Percentiles rank a stretch among this genome's conserved stretches.
Evolutionary conservation across 768 basidiomycete species (phyloP).

Genomic region (Jaapia argillacea): DNA sequence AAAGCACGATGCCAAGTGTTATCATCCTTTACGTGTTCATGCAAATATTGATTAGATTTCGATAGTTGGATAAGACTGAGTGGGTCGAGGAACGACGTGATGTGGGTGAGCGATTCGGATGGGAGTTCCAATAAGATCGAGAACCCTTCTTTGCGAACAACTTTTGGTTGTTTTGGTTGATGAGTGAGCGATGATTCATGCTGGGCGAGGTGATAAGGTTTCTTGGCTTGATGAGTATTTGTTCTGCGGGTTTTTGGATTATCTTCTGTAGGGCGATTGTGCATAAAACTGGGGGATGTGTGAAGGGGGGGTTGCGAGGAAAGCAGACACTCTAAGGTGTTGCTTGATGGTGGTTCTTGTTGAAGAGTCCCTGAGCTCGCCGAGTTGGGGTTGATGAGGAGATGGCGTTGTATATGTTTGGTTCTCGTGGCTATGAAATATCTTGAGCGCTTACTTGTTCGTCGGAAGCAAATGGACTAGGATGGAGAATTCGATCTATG

Average conservation of each 20-base stretch:
- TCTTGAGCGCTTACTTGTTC: too few species aligned
- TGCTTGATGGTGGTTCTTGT: too few species aligned
- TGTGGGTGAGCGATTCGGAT: constrained; percentile 62
- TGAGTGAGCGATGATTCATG: constrained; percentile 37
- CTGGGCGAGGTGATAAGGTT: constrained; percentile 24
- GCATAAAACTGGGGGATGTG: constrained; percentile 53
- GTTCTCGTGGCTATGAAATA: too few species aligned
- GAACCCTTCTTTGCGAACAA: constrained; percentile 6
- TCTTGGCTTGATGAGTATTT: constrained; percentile 16
- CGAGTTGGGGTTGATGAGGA: too few species aligned
- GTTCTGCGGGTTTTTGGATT: constrained; percentile 24
- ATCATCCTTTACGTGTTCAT: constrained; percentile 64
- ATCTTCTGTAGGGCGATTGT: constrained; percentile 37
- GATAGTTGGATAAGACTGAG: constrained; percentile 48
- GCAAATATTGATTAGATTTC: constrained; percentile 38
- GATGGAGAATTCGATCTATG: too few species aligned
- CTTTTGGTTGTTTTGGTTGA: constrained; percentile 10
- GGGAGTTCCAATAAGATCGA: constrained; percentile 44
- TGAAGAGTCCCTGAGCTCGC: too few species aligned
- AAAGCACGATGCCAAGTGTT: constrained; percentile 76
- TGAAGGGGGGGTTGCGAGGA: too few species aligned
- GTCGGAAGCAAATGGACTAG: too few species aligned
- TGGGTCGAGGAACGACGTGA: constrained; percentile 66
- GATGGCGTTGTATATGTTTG: too few species aligned
- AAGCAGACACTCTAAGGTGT: too few species aligned